phyloP scores from a whole-genome alignment of 176 grass and related monocot genomes.

The Cenchrus americanus region DNA sequence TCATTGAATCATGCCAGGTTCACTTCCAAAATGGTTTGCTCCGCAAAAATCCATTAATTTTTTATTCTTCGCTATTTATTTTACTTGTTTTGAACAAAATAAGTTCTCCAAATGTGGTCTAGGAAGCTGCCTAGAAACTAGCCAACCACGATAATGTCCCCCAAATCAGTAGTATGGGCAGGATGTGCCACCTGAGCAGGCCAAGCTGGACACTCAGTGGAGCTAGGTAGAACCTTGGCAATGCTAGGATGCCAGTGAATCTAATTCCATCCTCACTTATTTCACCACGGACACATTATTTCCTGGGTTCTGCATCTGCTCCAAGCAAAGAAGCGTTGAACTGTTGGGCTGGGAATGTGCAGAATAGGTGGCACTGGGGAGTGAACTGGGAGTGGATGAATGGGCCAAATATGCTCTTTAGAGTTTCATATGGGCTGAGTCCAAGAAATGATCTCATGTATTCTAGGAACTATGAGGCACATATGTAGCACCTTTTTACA shows the following conservation, averaged over 20 bases:
- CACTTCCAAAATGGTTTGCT: not conserved
- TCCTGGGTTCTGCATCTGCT: not conserved
- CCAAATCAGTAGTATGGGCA: not conserved
- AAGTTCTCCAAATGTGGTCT: too few species aligned
- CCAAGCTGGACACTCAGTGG: not conserved
- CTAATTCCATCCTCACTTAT: not conserved
- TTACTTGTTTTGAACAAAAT: too few species aligned
- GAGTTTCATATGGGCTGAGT: not conserved
- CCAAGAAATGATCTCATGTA: not conserved
- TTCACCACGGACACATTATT: not conserved
- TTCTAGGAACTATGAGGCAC: not conserved
- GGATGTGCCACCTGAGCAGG: not conserved
- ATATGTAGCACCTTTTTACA: not conserved
- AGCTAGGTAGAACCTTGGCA: not conserved
- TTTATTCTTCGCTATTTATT: not conserved
- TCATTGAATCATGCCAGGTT: not conserved
- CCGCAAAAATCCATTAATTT: not conserved
- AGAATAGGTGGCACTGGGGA: not conserved
- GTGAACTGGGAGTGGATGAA: not conserved
- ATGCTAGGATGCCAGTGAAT: not conserved
- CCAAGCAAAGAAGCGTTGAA: not conserved
- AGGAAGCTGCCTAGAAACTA: too few species aligned
- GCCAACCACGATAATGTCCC: not conserved
- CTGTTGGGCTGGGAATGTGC: not conserved
- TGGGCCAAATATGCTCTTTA: not conserved